phyloP scores from a whole-genome alignment of 2,329 filamentous ascomycete species.

The Beauveria pseudobassiana region DNA sequence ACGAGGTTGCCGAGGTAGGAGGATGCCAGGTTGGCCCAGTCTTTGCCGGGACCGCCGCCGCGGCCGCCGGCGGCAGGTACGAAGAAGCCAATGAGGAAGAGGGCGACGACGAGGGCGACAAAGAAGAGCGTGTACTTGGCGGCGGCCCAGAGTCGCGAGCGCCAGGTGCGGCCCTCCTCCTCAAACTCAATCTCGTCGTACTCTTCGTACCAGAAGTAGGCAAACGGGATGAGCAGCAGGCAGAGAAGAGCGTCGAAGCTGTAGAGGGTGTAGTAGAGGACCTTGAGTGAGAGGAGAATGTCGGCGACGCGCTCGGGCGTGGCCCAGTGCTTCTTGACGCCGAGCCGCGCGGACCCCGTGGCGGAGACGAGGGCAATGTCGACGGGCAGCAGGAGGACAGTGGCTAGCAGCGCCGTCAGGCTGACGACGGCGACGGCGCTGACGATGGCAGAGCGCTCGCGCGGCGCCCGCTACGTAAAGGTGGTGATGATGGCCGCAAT shows the following conservation, averaged over 20 bases:
- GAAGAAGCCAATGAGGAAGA: constrained; percentile 93
- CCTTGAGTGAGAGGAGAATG: constrained; percentile 72
- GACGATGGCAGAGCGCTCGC: constrained; percentile 76
- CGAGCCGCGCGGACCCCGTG: constrained; percentile 66
- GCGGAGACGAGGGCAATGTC: constrained; percentile 93
- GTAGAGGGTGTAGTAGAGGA: constrained; percentile 91
- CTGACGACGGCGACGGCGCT: constrained; percentile 81
- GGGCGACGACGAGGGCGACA: constrained; percentile 65
- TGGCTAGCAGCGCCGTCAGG: constrained; percentile 80
- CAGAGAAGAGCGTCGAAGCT: constrained; percentile 86
- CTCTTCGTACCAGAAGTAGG: constrained; percentile 98
- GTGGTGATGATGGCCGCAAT: constrained; percentile 76
- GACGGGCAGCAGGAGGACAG: constrained; percentile 84
- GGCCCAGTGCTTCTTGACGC: constrained; percentile 90
- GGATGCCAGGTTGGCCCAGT: constrained; percentile 71
- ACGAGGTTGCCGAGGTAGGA: constrained; percentile 77
- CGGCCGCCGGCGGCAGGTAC: constrained; percentile 62
- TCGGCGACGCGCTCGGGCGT: constrained; percentile 70
- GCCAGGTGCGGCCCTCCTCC: constrained; percentile 67
- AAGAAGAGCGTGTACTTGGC: constrained; percentile 88
- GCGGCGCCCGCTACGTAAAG: constrained; percentile 83
- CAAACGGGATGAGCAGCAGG: constrained; percentile 82
- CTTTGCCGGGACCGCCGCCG: constrained; percentile 53
- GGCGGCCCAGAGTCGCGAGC: constrained; percentile 70
- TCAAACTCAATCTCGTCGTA: constrained; percentile 87